Base-by-base conservation (phyloP, 345 rosid genomes). In the Punica granatum region DNA sequence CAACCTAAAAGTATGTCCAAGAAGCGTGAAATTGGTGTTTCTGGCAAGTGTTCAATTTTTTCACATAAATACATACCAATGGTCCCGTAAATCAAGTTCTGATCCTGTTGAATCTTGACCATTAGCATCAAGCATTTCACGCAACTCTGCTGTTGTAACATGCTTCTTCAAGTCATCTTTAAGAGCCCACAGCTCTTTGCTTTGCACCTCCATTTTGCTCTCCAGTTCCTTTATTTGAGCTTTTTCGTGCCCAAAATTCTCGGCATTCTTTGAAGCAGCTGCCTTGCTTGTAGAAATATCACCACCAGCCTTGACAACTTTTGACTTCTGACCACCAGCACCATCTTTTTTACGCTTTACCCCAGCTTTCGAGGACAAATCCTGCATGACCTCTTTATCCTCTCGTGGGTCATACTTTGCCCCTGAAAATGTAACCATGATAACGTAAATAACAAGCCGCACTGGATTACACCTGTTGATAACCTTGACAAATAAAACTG, bases 11-110 rank as follows among this genome's bases (percentile, higher is more conserved):
- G n/a, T n/a, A n/a, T n/a, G n/a, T n/a, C n/a, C n/a, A n/a, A n/a
- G n/a, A 3, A n/a, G 33, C 58, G n/a, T 23, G 60, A 56, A 26
- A 15, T 30, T 56, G 26, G 60, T 54, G 60, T 54, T 54, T 12
- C 60, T 25, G 33, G 10, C 10, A 54, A 54, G 60, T 28, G 3
- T 10, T 28, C 31, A 12, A 10, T 13, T 30, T 26, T 56, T 30
- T 26, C 31, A 56, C 16, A 56, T 33, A 26, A 26, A 26, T 12
- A 56, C n/a, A 77, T 84, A 94, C 99, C 99, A 94, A 32, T 76
- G 79, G 67, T 91, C 99, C 7, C 95, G 88, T 76, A 94, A 77
- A 79, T 85, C 93, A 76, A 91, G 87, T 76, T 94, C 98, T 61
- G 98, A 79, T 78, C 98, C 96, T 72, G 86, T 69, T 54, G 92